phyloP scores from a whole-genome alignment of 1,284 basidiomycete species.

The Xerocomus subilludens region DNA sequence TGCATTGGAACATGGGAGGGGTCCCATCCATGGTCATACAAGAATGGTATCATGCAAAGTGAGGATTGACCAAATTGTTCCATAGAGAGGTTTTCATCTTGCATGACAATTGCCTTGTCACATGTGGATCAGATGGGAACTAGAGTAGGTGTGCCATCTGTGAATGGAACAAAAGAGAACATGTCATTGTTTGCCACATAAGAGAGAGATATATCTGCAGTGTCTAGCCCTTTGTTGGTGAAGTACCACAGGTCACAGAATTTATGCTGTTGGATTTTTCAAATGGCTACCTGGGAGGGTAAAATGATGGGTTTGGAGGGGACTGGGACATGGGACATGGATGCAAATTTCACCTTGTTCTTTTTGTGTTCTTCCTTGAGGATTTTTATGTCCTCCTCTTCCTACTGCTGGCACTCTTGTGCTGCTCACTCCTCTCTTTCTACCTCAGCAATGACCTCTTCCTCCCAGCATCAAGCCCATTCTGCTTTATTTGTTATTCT shows the following conservation, averaged over 20 bases:
- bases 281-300: neutral
- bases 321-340: neutral
- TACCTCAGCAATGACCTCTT: too few species aligned
- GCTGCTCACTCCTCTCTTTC: too few species aligned
- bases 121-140: neutral
- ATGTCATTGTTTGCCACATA: neutral
- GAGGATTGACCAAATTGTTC: neutral
- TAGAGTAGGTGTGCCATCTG: neutral
- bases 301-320: neutral
- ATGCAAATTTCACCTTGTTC: neutral
- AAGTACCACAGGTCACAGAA: conserved; percentile 10
- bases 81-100: neutral
- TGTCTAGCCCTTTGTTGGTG: neutral
- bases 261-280: neutral
- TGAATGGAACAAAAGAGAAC: neutral
- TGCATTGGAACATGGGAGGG: neutral
- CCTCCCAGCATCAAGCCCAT: too few species aligned
- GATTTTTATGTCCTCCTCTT: too few species aligned
- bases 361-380: neutral
- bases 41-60: neutral
- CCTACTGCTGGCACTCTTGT: too few species aligned
- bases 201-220: neutral
- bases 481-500: too few species aligned
- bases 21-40: neutral
- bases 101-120: neutral